Percentiles rank a stretch among this genome's conserved stretches.
Conservation (phyloP, 2,329 filamentous ascomycete species). For the Curvularia hawaiiensis region DNA sequence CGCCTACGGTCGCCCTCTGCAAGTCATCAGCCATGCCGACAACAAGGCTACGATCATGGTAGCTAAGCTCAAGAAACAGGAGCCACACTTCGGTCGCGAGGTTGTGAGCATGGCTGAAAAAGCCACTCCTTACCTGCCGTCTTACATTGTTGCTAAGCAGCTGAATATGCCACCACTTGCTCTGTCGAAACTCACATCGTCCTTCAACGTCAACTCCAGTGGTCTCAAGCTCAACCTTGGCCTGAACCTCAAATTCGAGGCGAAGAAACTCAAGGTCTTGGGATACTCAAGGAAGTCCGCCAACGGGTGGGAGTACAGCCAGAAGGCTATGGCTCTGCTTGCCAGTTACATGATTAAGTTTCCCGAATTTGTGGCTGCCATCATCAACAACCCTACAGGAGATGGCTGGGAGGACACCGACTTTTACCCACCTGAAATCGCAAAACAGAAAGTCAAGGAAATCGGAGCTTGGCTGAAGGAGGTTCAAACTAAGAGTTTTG, state of each 20-base stretch:
- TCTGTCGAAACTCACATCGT: constrained; percentile 93
- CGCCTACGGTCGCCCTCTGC: constrained; percentile 88
- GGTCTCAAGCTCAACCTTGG: constrained; percentile 87
- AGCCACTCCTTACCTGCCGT: constrained; percentile 78
- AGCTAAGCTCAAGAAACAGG: constrained; percentile 72
- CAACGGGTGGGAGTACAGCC: constrained; percentile 95
- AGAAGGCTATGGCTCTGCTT: constrained; percentile 79
- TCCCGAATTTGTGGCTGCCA: constrained; percentile 90
- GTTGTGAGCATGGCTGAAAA: constrained; percentile 74
- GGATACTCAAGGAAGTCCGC: constrained; percentile 89
- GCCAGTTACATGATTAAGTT: constrained; percentile 91
- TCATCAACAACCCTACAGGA: constrained; percentile 82
- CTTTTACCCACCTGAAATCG: constrained; percentile 77
- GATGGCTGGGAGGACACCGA: constrained; percentile 85
- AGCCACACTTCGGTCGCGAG: constrained; percentile 78
- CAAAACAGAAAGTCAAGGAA: constrained; percentile 84
- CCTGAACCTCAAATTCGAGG: constrained; percentile 96
- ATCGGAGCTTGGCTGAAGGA: constrained; percentile 93
- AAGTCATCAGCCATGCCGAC: constrained; percentile 74
- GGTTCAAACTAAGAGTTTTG: constrained; percentile 88
- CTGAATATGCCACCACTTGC: constrained; percentile 83
- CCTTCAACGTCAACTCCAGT: constrained; percentile 83
- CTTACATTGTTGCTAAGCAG: constrained; percentile 84
- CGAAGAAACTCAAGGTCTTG: constrained; percentile 91
- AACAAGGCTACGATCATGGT: constrained; percentile 81